Base-by-base conservation (phyloP, 163 green algal genomes). In the Prototheca cutis region DNA sequence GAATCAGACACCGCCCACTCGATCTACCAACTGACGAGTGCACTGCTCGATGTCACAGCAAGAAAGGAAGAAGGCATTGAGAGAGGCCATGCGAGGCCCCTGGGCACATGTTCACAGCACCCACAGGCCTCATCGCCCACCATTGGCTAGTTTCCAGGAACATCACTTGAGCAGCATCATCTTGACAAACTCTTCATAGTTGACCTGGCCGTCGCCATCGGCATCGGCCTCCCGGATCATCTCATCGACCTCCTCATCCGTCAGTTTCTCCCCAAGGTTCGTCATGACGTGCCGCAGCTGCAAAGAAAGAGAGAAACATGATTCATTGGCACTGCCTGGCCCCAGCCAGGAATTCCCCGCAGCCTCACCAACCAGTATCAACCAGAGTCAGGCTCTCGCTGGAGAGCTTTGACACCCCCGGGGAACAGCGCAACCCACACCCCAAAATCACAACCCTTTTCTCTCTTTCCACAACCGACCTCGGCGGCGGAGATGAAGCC, bases 141-240 rank as follows among this genome's bases (percentile, higher is more conserved):
- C 71, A 78, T 10, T 33, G 33, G 19, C 54, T 60, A 23, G 49
- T 30, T 34, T 60, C n/a, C n/a, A n/a, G n/a, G n/a, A n/a, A n/a
- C n/a, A n/a, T 55, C 24, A 62, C 42, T 62, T 62, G 39, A 40
- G 23, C 6, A 62, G 56, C 56, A 62, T 62, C 56, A 62, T 62
- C 56, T 51, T 53, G 7, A 84, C 80, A 76, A 91, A 88, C 74
- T 90, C 85, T 64, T 89, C 80, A 60, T 95, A 95, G 78, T 94
- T 89, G 55, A 95, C 85, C 75, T 96, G 88, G 18, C 90, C 90
- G 58, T 98, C 90, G 18, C 90, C 93, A 56, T 99, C 93, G 18
- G 92, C 81, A 66, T 99, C 93, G 8, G 93, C 93, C 77, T 99
- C 93, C 24, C 90, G 81, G 52, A 98, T 98, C 92, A 98, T 98